Conservation (phyloP, 495 filamentous ascomycete genomes). For the Neurospora sp. region DNA sequence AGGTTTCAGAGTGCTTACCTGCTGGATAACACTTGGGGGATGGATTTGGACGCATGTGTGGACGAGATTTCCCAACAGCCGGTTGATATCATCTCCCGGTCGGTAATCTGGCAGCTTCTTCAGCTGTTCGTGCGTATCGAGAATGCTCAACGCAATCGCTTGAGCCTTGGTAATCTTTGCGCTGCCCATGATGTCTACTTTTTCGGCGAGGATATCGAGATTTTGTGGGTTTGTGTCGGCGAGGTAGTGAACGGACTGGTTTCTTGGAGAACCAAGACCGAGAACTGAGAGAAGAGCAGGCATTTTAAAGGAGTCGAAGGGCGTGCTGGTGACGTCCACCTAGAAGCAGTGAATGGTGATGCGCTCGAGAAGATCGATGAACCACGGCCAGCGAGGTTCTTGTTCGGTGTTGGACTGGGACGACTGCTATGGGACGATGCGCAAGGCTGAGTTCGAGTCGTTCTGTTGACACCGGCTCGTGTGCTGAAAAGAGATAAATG, state of each 20-base stretch:
- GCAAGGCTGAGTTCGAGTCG: neutral
- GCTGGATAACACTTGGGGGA: constrained; percentile 10
- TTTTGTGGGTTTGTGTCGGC: neutral
- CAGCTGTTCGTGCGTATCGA: constrained; percentile 13
- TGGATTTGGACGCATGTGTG: constrained; percentile 16
- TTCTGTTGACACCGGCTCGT: neutral
- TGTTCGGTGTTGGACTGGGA: neutral
- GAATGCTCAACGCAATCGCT: constrained; percentile 7
- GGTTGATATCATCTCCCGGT: constrained; percentile 13
- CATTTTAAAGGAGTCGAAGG: neutral
- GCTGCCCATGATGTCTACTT: constrained; percentile 8
- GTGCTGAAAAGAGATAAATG: neutral
- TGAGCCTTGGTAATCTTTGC: constrained; percentile 5
- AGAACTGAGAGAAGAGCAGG: neutral
- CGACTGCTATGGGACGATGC: neutral
- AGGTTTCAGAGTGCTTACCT: too few species aligned
- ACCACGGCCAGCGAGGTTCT: neutral
- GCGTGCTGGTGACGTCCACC: too few species aligned
- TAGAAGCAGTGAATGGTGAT: too few species aligned
- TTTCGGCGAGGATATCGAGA: constrained; percentile 12
- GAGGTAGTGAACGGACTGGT: neutral
- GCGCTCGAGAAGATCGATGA: neutral
- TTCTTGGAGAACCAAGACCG: neutral
- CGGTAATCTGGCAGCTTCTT: constrained; percentile 9
- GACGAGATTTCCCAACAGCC: constrained; percentile 17